Evolutionary conservation across 2,329 filamentous ascomycete species (phyloP), one percentile per base, ranked within the genome.

Genomic region (Botrytis aclada): DNA sequence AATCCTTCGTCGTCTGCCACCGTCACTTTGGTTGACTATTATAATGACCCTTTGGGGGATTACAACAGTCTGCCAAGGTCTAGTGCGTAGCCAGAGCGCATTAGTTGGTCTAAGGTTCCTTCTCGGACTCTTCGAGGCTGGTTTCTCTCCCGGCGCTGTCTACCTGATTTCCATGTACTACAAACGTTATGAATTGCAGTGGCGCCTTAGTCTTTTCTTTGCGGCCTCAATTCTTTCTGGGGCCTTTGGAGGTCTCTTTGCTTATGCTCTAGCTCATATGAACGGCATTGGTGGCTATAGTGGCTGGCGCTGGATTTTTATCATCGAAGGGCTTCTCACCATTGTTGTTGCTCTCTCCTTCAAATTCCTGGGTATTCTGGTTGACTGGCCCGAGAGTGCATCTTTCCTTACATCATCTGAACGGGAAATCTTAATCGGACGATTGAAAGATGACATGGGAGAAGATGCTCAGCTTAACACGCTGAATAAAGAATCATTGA

Each of bases 101-200:
- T 83, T 93, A 74, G 88, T 93, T 77, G 87, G 89, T 1, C 80
- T 92, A n/a, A 84, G 90, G 16, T 92, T 90, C 87, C 89, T 93
- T 76, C 83, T 93, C 39, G 90, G 90, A 1, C 54, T 76, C 4
- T 74, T 76, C 25, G 77, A 77, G 70, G 76, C 85, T 8, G 90
- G 87, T 10, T 92, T 92, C 81, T 92, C 92, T 78, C 90, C 91
- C 0, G 83, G 91, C 9, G 63, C 70, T 16, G 81, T 85, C 43
- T 85, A 85, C 77, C 78, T 86, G 37, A 84, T 84, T 0, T 84
- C 84, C 29, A 84, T 83, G 78, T 87, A 85, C 78, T 87, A 87
- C 78, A 83, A 83, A 72, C 81, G 84, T 39, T 82, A 84, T 74
- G 85, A 87, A 77, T 83, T 85, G 54, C 85, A 86, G 77, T 82